Base-by-base conservation (phyloP, 106 monocot species). In the Triglochin maritima region DNA sequence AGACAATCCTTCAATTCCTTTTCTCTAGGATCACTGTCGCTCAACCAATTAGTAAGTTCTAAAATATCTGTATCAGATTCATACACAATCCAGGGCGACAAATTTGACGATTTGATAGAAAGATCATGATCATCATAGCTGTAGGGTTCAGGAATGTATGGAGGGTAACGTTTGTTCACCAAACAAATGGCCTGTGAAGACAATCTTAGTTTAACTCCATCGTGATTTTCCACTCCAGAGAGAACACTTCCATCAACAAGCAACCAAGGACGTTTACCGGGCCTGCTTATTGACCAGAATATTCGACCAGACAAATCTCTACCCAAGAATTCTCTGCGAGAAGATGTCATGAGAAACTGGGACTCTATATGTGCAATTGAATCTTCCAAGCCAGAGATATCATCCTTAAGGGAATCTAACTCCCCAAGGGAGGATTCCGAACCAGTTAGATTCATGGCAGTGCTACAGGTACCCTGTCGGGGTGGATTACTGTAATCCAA, bases 321-420 rank as follows among this genome's bases (percentile, higher is more conserved):
- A 14, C 98, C 92, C 46, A 96, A 60, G 41, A 83, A 84, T 45
- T 98, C 98, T 62, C 98, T 86, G 62, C 98, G 82, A 59, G 82
- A 72, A 57, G 91, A 88, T 75, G 82, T 47, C 63, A 70, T 75
- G 71, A 78, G 79, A 73, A 98, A 70, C 69, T 86, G 83, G 12
- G 78, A 86, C 13, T 91, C 88, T 52, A 91, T 64, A 68, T 9
- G 67, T 6, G 63, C 69, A 78, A 92, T 84, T 69, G 88, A 76
- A 53, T 79, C 81, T 71, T 90, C 79, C 79, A 92, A 78, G 7
- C 59, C 52, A 29, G 61, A 85, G 73, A 96, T 88, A 50, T 90
- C 91, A 60, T 77, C 76, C 56, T 72, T 84, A 57, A 89, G 69
- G 15, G 80, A 76, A 45, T 75, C 79, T 56, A 81, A 60, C 72